These are phyloP conservation scores for Scutellaria galericulata DNA, from an alignment of 257 asterid species.

Conservation along the genomic window DNA sequence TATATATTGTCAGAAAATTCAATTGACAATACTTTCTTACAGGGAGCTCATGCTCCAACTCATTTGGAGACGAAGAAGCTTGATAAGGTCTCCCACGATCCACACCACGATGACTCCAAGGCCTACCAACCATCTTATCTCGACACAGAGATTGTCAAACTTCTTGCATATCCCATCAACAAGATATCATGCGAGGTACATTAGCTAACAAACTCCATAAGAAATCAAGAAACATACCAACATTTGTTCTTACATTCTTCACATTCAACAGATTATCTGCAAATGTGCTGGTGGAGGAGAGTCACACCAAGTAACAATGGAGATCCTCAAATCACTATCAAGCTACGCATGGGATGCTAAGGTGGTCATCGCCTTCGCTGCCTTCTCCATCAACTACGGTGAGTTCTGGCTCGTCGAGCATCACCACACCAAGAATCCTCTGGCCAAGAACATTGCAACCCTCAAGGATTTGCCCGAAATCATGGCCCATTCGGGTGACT, in stretches of 20 bases:
- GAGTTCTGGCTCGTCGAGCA: conserved; percentile 76
- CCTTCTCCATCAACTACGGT: conserved; percentile 66
- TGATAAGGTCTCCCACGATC: conserved; percentile 38
- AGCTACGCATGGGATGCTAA: conserved; percentile 69
- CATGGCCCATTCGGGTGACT: conserved; percentile 33
- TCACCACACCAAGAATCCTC: conserved; percentile 36
- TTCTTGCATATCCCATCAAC: conserved; percentile 71
- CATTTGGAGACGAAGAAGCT: conserved; percentile 41
- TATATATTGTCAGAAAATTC: no score
- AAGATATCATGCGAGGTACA: conserved; percentile 69
- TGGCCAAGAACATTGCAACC: conserved; percentile 56
- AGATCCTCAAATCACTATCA: conserved; percentile 50
- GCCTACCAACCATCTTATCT: conserved; percentile 26
- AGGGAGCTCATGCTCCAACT: conserved; percentile 40
- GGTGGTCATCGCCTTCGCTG: conserved; percentile 56
- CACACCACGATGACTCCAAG: conserved; percentile 20
- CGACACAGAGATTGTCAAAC: conserved; percentile 53
- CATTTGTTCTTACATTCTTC: not conserved
- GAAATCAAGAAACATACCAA: no score
- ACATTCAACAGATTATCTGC: conserved; percentile 50
- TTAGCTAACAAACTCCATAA: no score
- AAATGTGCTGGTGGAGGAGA: conserved; percentile 55
- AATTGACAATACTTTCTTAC: not conserved
- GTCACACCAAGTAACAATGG: conserved; percentile 53
- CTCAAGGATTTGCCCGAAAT: conserved; percentile 57